Percentiles rank a stretch among this genome's conserved stretches.
Conservation (phyloP, 108 stramenopile genomes). For the Cyclostephanos tholiformis region DNA sequence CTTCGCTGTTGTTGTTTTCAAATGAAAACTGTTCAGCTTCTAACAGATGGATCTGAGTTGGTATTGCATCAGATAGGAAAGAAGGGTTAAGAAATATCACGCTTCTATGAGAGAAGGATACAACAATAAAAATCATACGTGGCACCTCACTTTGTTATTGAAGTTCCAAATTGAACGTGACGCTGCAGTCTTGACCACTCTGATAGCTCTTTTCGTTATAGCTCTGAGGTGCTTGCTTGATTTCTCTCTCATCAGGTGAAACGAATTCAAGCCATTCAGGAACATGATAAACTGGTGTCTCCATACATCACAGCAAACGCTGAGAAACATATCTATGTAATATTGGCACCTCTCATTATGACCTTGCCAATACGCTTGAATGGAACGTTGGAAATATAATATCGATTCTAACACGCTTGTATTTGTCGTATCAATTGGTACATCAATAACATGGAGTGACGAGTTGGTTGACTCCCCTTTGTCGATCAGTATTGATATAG, state of each 20-base stretch:
- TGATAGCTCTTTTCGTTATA: not conserved
- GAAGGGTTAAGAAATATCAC: not conserved
- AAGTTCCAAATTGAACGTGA: constrained; percentile 2
- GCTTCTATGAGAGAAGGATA: not conserved
- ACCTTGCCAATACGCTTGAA: constrained; percentile 25
- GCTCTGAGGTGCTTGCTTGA: not conserved
- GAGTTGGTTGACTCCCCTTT: constrained; percentile 3
- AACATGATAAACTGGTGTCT: not conserved
- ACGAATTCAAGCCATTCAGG: constrained; percentile 7
- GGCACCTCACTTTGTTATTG: constrained; percentile 1
- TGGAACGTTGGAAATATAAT: constrained; percentile 11
- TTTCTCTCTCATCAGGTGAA: not conserved
- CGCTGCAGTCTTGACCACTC: not conserved
- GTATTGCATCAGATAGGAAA: not conserved
- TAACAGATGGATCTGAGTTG: constrained; percentile 5
- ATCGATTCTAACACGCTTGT: not conserved
- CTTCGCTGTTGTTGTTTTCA: constrained; percentile 11
- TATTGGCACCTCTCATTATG: constrained; percentile 23
- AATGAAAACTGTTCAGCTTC: constrained; percentile 17
- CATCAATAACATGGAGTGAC: not conserved
- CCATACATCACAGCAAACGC: too few relatives aligned
- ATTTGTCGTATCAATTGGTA: not conserved
- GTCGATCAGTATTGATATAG: constrained; percentile 27
- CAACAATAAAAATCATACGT: not conserved
- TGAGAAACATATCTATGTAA: constrained; percentile 6